Evolutionary conservation across 1,139 yeast species (phyloP), one percentile per base, ranked within the genome.

Genomic region (Sugiyamaella neomexicana): DNA sequence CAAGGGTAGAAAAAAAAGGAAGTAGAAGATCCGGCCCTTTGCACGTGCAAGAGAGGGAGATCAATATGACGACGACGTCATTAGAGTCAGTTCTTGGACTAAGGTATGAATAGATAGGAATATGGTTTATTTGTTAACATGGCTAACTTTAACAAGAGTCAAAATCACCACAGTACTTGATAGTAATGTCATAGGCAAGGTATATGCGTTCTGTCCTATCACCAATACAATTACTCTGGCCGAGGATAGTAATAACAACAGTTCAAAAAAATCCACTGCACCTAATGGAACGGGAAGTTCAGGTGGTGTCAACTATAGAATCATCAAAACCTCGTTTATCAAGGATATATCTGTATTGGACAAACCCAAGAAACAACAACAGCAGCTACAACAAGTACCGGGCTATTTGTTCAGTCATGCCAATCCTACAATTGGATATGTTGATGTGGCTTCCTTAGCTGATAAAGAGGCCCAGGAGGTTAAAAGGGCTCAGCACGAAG

Each of bases 131-230:
- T 3, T 3, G 25, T 20, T 20, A 20, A 3, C 25, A 20, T 20
- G 25, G 29, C 45, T 47, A 27, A 37, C 44, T 12, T 7, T 23
- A 13, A 20, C 41, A 83, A n/a, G 84, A 64, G 87, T 87, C 57
- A 80, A 75, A 65, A 75, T 86, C 50, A 79, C 80, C 6, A 86
- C 87, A 46, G 72, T 79, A 9, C 72, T 83, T 49, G 90, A 85
- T 64, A 77, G 78, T 46, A 73, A 75, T 9, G 75, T 82, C 53
- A 74, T 75, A 10, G 95, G 95, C 1, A 73, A 78, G 40, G 78
- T 87, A 36, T 85, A 82, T 67, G 79, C 89, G 7, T 83, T 79
- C 67, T 81, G 77, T 57, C 74, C 79, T 2, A 65, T 71, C 8
- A 71, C 77, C 29, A 70, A 69, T 59, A 75, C 78, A 2, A 59